phyloP scores from a whole-genome alignment of 139 green algal genomes.

The Volvox africanus region DNA sequence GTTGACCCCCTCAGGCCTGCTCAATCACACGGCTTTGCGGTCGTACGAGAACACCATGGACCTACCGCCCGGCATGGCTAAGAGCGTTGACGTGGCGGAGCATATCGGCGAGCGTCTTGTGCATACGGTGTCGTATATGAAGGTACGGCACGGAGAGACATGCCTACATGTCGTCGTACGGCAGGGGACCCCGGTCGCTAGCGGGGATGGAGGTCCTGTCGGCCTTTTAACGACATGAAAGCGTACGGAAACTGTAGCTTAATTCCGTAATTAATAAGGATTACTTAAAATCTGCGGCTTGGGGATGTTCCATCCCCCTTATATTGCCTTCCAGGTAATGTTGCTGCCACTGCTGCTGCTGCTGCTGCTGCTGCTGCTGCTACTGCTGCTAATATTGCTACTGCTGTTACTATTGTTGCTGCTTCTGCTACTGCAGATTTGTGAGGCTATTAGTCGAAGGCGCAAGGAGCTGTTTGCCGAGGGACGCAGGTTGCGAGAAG shows the following conservation, averaged over 20 bases:
- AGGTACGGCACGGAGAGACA: not conserved
- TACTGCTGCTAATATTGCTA: not conserved
- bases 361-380: too few relatives aligned
- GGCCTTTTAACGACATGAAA: too few relatives aligned
- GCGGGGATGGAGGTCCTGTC: too few relatives aligned
- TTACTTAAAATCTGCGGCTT: too few relatives aligned
- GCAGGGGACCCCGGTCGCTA: too few relatives aligned
- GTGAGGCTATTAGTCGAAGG: not conserved
- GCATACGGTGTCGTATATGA: constrained; percentile 31
- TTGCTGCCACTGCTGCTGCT: not conserved
- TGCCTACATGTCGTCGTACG: too few relatives aligned
- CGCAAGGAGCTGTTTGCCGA: not conserved
- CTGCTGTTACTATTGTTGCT: too few relatives aligned
- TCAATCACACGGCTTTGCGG: not conserved
- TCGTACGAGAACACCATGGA: not conserved
- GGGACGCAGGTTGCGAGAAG: not conserved
- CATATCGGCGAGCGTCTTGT: not conserved
- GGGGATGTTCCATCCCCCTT: too few relatives aligned
- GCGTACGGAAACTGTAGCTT: not conserved
- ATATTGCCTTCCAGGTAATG: too few relatives aligned
- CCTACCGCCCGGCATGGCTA: not conserved
- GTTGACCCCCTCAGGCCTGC: not conserved
- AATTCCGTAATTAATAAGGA: too few relatives aligned
- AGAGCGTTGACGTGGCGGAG: not conserved
- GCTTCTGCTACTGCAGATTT: not conserved